These are phyloP conservation scores for Stemphylium beticola DNA, from an alignment of 2,329 filamentous ascomycete species.

Conservation along the genomic window DNA sequence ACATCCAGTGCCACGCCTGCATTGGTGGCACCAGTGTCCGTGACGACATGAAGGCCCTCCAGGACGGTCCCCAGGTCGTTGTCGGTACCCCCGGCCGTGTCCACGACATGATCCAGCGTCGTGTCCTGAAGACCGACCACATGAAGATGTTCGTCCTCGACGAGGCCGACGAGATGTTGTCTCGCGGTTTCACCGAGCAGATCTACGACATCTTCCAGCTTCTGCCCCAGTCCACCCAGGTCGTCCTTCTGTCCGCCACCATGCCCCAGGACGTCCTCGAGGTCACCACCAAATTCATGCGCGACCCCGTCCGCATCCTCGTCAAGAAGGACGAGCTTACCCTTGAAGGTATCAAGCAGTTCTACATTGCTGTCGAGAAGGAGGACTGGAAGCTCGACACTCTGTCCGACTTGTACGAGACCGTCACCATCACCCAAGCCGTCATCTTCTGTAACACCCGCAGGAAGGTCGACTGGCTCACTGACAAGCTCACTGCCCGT, in stretches of 20 bases:
- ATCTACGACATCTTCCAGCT: slow-evolving; percentile 99
- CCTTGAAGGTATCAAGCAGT: slow-evolving; percentile 99
- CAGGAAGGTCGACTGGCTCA: slow-evolving; percentile 99
- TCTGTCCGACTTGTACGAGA: slow-evolving; percentile 98
- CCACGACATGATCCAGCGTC: slow-evolving; percentile 99
- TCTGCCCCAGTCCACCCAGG: slow-evolving; percentile 96
- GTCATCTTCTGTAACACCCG: slow-evolving; percentile 99
- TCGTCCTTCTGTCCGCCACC: slow-evolving; percentile 96
- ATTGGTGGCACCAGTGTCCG: slow-evolving; percentile 98
- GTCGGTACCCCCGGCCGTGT: slow-evolving; percentile 98
- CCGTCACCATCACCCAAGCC: slow-evolving; percentile 97
- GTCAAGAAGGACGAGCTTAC: slow-evolving; percentile 99
- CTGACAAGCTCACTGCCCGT: slow-evolving; percentile 96
- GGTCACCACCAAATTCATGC: slow-evolving; percentile 99
- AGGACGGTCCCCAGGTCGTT: slow-evolving; percentile 95
- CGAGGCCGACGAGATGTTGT: slow-evolving; percentile 99
- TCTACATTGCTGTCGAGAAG: slow-evolving; percentile 99
- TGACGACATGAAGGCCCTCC: slow-evolving; percentile 97
- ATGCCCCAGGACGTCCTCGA: slow-evolving; percentile 99
- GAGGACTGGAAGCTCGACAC: slow-evolving; percentile 99
- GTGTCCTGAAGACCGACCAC: slow-evolving; percentile 92
- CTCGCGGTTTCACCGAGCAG: slow-evolving; percentile 99
- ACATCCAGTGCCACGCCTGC: slow-evolving; percentile 97
- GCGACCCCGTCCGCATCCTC: slow-evolving; percentile 96
- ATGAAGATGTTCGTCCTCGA: slow-evolving; percentile 99